phyloP scores from a whole-genome alignment of 2,329 filamentous ascomycete species.

The Colletotrichum camelliae region DNA sequence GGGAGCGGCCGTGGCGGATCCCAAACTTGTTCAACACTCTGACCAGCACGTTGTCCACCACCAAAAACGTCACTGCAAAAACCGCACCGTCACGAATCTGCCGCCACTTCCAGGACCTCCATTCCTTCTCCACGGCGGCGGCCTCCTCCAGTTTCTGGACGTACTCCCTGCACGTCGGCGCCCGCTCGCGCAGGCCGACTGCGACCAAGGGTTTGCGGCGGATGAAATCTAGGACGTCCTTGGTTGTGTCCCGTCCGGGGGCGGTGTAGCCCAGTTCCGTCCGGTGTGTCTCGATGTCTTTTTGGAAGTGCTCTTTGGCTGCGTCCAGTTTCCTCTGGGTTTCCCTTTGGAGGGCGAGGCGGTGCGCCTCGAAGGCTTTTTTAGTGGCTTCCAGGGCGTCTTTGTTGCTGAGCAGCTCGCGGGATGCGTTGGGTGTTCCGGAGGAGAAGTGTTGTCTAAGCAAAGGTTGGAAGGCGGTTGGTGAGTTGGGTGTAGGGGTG shows the following conservation, averaged over 20 bases:
- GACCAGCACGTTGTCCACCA: neutral
- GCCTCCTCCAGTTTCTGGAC: neutral
- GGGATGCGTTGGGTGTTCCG: rapidly evolving
- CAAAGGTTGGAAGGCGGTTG: neutral
- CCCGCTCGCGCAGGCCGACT: neutral
- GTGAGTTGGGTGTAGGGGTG: rapidly evolving
- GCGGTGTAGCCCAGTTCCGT: neutral
- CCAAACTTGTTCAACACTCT: neutral
- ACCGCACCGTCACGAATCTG: neutral
- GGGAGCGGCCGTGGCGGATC: neutral
- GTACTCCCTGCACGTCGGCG: neutral
- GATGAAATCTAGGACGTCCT: neutral
- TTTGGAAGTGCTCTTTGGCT: neutral
- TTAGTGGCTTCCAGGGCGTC: neutral
- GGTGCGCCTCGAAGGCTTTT: neutral
- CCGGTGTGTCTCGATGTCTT: rapidly evolving
- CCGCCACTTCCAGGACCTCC: neutral
- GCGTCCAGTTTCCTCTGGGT: neutral
- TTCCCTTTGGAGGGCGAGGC: neutral
- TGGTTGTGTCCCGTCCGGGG: rapidly evolving
- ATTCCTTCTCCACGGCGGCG: neutral
- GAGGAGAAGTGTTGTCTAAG: neutral
- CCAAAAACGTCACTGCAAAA: neutral
- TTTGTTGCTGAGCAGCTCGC: rapidly evolving
- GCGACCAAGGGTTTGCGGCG: neutral